phyloP scores from a whole-genome alignment of 2,329 filamentous ascomycete species.

The Arthrobotrys sphaeroides region DNA sequence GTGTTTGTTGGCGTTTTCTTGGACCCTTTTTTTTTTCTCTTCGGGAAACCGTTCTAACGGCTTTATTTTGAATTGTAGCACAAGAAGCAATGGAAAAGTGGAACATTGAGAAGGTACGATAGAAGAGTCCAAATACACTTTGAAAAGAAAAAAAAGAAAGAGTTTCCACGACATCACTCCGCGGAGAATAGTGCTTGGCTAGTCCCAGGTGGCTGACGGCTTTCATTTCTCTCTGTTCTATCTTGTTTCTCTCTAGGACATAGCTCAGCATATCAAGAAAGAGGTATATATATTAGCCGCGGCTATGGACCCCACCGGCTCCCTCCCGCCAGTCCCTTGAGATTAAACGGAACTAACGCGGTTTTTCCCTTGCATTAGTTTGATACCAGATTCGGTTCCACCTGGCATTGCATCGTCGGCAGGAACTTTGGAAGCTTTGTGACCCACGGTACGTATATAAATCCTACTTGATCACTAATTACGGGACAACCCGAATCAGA shows the following conservation, averaged over 20 bases:
- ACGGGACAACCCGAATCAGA: too few relatives aligned
- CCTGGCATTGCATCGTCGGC: slow-evolving; percentile 98
- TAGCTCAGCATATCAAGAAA: slow-evolving; percentile 94
- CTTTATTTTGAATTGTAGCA: slow-evolving; percentile 64
- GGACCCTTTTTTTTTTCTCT: background rate
- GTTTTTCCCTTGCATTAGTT: slow-evolving; percentile 73
- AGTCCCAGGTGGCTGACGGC: slow-evolving; percentile 26
- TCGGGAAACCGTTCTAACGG: background rate
- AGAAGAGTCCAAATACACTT: too few relatives aligned
- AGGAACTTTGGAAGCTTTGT: slow-evolving; percentile 99
- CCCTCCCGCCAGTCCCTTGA: slow-evolving; percentile 4
- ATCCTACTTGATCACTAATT: too few relatives aligned
- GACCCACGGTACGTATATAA: slow-evolving; percentile 82
- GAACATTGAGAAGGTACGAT: slow-evolving; percentile 74
- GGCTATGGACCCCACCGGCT: slow-evolving; percentile 7
- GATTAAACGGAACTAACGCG: slow-evolving; percentile 22
- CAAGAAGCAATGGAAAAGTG: slow-evolving; percentile 77
- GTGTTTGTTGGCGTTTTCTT: background rate
- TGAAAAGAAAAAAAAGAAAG: slow-evolving; percentile 52
- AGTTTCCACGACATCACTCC: slow-evolving; percentile 57
- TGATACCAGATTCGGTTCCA: slow-evolving; percentile 94
- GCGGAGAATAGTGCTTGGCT: background rate
- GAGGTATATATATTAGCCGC: slow-evolving; percentile 68
- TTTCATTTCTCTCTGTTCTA: background rate
- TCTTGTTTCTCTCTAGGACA: slow-evolving; percentile 71